Evolutionary conservation across 1,284 basidiomycete species (phyloP), one percentile per base, ranked within the genome.

Genomic region (Ustilago shanxiensis): DNA sequence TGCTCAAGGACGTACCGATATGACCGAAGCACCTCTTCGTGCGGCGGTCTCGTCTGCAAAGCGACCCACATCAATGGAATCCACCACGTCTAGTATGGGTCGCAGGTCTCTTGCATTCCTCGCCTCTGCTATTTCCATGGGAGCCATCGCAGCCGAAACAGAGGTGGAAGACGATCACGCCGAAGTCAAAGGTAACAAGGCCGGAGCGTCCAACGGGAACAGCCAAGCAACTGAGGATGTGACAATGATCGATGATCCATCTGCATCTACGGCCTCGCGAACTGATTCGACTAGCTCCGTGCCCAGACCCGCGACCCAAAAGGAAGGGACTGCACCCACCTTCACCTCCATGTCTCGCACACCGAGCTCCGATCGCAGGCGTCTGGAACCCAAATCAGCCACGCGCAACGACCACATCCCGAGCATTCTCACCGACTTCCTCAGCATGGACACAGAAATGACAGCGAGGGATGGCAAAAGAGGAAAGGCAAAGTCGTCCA

Each of bases 41-140:
- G 50, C 56, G 8, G 52, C 24, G 8, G 16, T 28, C 16, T 56
- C 39, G 18, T 35, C 57, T 13, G 39, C 60, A 1, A 54, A 63
- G 24, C 67, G 68, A 28, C 68, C 73, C 1, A 61, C 49, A 3
- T 73, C 75, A 50, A 67, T 71, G 37, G 64, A 73, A 8, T 77
- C 75, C 13, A 49, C 35, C n/a, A 66, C 66, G 4, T 77, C 75
- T 7, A 73, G 66, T 37, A 50, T 60, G 4, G 35, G 52, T 35
- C 59, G 70, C 9, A 53, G 60, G 24, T 77, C 75, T 1, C 53
- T 77, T 18, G 70, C 71, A 28, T 77, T 77, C 39, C 66, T 77
- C 14, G 75, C 75, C 2, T 70, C 75, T 14, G 75, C 71, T 6
- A 77, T 77, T 51, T 73, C 75, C 22, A 73, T 67, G 66, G 75